Evolutionary conservation across 140 eudicot species (phyloP), one percentile per base, ranked within the genome.

Genomic region (Anethum foeniculum): DNA sequence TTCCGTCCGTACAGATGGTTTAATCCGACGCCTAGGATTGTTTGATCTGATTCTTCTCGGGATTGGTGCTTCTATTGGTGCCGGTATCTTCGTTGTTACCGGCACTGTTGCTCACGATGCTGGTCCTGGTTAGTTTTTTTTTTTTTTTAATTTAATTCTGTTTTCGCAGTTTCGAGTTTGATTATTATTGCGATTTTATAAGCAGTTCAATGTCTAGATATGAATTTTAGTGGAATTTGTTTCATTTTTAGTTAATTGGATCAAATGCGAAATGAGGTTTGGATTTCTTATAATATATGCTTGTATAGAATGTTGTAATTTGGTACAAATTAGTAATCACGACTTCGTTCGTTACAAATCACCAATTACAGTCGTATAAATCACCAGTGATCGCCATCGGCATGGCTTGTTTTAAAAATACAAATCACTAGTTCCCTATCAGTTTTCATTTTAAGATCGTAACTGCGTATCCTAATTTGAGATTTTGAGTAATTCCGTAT

Each of bases 71-170:
- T 92, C 97, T 9, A 95, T 95, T 28, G 99, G 99, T 30, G 97
- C 99, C 19, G 99, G 99, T 15, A 92, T 95, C 71, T 95, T 95
- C 74, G 97, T 95, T 71, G 97, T 95, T 79, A 95, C 99, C 75
- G 99, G 99, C 67, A 95, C 99, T 73, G 95, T 95, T 56, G 99
- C 99, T 5, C 89, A 81, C 28, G 99, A 95, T 82, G 90, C 97
- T 64, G 99, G 99, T 21, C 99, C 99, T 6, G 97, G 99, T 90
- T 21, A 82, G 14, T 41, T 71, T 73, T 64, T 73, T 90, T 21
- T 81, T 10, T 41, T 71, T 73, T 64, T 73, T 58, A 0, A n/a
- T 36, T 46, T n/a, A 0, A 60, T 60, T 60, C 3, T 7, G 1
- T 25, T 60, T 23, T 60, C 5, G 32, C 69, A 60, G 32, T 60